phyloP scores from a whole-genome alignment of 306 rosid species.

The Myrica gale region DNA sequence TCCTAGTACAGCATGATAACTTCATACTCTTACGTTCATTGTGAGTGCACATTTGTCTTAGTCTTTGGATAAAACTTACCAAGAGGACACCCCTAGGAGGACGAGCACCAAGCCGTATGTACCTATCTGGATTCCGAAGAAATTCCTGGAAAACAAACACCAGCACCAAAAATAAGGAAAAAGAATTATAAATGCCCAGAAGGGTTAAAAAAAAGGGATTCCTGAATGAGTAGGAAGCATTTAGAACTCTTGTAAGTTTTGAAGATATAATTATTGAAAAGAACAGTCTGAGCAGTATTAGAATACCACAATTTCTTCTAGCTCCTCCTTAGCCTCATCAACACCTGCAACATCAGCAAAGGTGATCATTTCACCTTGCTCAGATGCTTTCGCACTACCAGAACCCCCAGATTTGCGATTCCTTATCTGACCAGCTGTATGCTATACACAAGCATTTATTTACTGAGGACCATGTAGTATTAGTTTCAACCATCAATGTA shows the following conservation, averaged over 20 bases:
- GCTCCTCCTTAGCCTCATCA: conserved; percentile 98
- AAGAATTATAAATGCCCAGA: conserved; percentile 16
- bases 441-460: conserved; percentile 54
- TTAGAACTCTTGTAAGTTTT: conserved; percentile 27
- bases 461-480: conserved; percentile 32
- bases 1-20: conserved; percentile 4
- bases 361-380: conserved; percentile 78
- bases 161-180: conserved; percentile 4
- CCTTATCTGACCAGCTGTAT: conserved; percentile 87
- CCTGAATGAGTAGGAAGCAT: conserved; percentile 17
- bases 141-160: conserved; percentile 76
- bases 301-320: conserved; percentile 98
- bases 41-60: conserved; percentile 3
- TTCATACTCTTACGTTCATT: conserved; percentile 20
- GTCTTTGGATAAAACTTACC: conserved; percentile 61
- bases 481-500: conserved; percentile 14
- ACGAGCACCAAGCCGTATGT: conserved; percentile 90
- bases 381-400: conserved; percentile 68
- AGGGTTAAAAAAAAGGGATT: conserved; percentile 17
- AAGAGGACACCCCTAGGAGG: conserved; percentile 98
- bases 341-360: conserved; percentile 98
- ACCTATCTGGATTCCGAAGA: conserved; percentile 94
- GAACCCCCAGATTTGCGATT: conserved; percentile 78
- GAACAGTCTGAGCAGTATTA: conserved; percentile 31
- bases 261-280: not conserved